These are phyloP conservation scores for Carex myosuroides DNA, from an alignment of 176 grass and related monocot genomes.

Conservation along the genomic window DNA sequence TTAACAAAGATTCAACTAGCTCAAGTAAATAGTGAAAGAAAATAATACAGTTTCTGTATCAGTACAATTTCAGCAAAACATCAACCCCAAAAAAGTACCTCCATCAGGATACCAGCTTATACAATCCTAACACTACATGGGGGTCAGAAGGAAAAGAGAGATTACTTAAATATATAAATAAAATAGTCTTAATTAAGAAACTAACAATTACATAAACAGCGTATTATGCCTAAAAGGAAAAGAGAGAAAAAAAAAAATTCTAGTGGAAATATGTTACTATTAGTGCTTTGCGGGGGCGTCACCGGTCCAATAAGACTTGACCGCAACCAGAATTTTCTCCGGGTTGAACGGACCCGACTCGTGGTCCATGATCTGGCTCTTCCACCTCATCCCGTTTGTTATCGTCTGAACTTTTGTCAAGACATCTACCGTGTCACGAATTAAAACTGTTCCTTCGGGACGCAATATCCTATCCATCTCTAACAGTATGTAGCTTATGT, in stretches of 20 bases:
- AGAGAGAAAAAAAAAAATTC: not conserved
- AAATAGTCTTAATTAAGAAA: not conserved
- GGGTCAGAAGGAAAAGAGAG: not conserved
- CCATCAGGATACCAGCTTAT: not conserved
- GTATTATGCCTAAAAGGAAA: not conserved
- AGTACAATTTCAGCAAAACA: constrained; percentile 12
- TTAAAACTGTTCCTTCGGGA: constrained; percentile 74
- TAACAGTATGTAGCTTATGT: constrained; percentile 80
- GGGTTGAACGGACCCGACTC: constrained; percentile 78
- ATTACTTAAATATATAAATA: not conserved
- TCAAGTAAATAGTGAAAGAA: not conserved
- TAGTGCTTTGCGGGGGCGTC: constrained; percentile 33
- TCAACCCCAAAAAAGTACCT: not conserved
- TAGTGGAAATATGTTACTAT: not conserved
- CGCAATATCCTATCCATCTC: constrained; percentile 98
- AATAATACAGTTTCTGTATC: constrained; percentile 9
- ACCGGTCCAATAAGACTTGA: constrained; percentile 87
- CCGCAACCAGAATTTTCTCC: constrained; percentile 79
- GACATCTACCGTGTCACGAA: constrained; percentile 73
- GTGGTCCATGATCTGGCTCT: constrained; percentile 81
- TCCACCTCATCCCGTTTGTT: constrained; percentile 69
- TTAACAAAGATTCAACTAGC: constrained; percentile 3
- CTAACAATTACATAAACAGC: constrained; percentile 3
- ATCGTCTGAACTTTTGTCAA: constrained; percentile 82
- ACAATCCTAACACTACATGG: not conserved